Conservation (phyloP, 768 basidiomycete genomes). For the Suillus plorans region DNA sequence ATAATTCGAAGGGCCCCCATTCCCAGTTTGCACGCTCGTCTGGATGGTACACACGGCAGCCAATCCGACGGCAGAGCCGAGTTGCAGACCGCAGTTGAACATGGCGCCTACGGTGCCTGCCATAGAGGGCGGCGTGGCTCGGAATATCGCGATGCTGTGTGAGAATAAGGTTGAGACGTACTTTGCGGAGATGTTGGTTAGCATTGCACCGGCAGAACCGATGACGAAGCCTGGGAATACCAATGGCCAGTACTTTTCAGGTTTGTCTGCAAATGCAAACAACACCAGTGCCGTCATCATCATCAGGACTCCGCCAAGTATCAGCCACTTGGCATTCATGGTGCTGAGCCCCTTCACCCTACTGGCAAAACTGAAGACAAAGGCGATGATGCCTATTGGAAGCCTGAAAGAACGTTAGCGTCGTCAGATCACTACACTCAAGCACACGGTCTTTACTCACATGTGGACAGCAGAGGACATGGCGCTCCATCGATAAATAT, state of each 20-base stretch:
- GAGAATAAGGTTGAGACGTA: constrained; percentile 21
- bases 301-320: constrained; percentile 36
- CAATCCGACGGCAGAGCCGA: constrained; percentile 44
- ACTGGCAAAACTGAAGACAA: constrained; percentile 34
- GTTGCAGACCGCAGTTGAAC: constrained; percentile 47
- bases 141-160: constrained; percentile 44
- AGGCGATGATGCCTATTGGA: constrained; percentile 36
- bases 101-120: constrained; percentile 49
- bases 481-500: constrained; percentile 33
- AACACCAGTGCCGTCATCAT: constrained; percentile 37
- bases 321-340: constrained; percentile 37
- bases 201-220: not conserved
- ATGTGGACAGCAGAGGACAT: constrained; percentile 38
- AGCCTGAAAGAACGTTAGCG: constrained; percentile 20
- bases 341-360: constrained; percentile 26
- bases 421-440: not conserved
- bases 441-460: not conserved
- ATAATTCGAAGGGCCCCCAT: constrained; percentile 21
- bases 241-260: constrained; percentile 40
- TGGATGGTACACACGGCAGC: constrained; percentile 32
- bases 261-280: constrained; percentile 37
- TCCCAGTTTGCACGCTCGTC: constrained; percentile 18
- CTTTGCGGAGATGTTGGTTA: constrained; percentile 35
- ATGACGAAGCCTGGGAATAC: constrained; percentile 2
- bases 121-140: constrained; percentile 38